Percentiles rank a stretch among this genome's conserved stretches.
Conservation (phyloP, 257 asterid genomes). For the Lantana camara region DNA sequence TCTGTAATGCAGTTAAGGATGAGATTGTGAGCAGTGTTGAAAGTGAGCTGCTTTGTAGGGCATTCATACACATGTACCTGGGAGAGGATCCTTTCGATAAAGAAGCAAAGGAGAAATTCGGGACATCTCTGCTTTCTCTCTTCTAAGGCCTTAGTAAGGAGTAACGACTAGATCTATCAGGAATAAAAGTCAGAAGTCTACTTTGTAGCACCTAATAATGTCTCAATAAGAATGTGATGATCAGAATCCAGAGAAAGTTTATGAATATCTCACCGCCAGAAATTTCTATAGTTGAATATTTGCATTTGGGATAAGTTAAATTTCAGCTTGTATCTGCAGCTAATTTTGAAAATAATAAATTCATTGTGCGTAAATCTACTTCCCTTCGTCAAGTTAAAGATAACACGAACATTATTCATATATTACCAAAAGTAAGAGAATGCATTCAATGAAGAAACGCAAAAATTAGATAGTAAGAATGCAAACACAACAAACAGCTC, state of each 20-base stretch:
- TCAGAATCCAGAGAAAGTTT: constrained; percentile 7
- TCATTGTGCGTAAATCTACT: constrained; percentile 17
- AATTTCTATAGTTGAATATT: constrained; percentile 21
- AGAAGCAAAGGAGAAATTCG: constrained; percentile 73
- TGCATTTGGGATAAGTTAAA: no score
- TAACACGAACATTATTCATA: constrained; percentile 27
- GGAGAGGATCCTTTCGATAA: constrained; percentile 83
- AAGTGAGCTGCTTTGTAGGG: constrained; percentile 79
- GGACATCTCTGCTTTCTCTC: constrained; percentile 55
- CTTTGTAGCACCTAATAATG: constrained; percentile 37
- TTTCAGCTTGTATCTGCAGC: constrained; percentile 28
- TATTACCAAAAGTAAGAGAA: constrained; percentile 30
- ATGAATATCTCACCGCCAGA: constrained; percentile 8
- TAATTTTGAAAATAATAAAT: constrained; percentile 10
- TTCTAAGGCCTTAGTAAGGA: constrained; percentile 38
- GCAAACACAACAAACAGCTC: constrained; percentile 26
- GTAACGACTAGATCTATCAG: constrained; percentile 30
- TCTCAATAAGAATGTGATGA: constrained; percentile 35
- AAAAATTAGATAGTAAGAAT: constrained; percentile 28
- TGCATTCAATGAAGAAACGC: constrained; percentile 36
- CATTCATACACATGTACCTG: constrained; percentile 56
- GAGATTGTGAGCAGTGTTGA: constrained; percentile 65
- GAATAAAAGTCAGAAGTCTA: constrained; percentile 39
- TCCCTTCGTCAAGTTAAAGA: constrained; percentile 21
- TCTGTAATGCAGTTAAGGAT: constrained; percentile 52